These are phyloP conservation scores for Murraya koenigii DNA, from an alignment of 345 rosid species.

Conservation along the genomic window DNA sequence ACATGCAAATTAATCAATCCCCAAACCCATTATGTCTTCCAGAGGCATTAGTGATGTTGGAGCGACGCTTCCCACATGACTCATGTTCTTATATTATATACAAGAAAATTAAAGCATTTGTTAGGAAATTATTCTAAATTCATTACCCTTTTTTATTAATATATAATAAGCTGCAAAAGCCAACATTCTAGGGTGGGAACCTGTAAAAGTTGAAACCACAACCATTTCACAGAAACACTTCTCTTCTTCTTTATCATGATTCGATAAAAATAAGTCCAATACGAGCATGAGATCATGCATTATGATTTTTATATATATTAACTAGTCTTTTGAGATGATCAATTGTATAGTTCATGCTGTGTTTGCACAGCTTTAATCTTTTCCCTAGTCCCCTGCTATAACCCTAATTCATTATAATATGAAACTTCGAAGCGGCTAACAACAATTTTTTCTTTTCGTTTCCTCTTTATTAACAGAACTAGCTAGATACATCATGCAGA, in stretches of 20 bases:
- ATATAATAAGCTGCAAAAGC: constrained; percentile 28
- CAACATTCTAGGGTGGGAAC: constrained; percentile 31
- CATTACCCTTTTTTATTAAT: constrained; percentile 19
- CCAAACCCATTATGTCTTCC: constrained; percentile 18
- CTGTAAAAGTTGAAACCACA: constrained; percentile 23
- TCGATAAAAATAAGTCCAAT: constrained; percentile 6
- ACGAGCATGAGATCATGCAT: constrained; percentile 4
- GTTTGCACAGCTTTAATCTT: background rate
- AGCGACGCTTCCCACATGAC: constrained; percentile 15
- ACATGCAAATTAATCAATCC: constrained; percentile 1
- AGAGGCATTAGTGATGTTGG: background rate
- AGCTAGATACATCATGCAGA: constrained; percentile 7
- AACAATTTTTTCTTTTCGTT: background rate
- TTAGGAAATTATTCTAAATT: constrained; percentile 23
- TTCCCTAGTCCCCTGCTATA: background rate
- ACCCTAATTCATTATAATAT: background rate
- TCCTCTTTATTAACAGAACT: constrained; percentile 4
- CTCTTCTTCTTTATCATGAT: constrained; percentile 2
- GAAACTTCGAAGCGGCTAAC: constrained; percentile 3
- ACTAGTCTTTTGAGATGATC: background rate
- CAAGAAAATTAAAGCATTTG: constrained; percentile 16
- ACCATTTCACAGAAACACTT: constrained; percentile 6
- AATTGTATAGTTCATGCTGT: background rate
- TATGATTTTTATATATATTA: background rate
- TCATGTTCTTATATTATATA: constrained; percentile 20